A percentile compares a stretch with the other conserved stretches of the same genome.
Evolutionary conservation across 768 basidiomycete genomes (phyloP).

Genomic region (Leucocoprinus sp.): DNA sequence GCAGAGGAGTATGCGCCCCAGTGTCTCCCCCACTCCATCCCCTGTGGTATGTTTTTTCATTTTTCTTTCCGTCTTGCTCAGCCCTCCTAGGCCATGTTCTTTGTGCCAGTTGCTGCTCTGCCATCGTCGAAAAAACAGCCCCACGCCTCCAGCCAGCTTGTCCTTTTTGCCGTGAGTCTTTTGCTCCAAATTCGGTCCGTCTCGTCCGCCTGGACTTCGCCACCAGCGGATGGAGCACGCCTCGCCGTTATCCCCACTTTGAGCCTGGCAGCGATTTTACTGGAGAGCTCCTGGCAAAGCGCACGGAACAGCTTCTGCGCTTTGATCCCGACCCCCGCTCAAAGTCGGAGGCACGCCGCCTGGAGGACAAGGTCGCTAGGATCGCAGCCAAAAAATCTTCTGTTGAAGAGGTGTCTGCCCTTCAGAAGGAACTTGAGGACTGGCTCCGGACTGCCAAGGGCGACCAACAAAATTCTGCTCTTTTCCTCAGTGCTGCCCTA

Average conservation of each 20-base stretch:
- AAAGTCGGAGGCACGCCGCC: constrained; percentile 49
- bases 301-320: constrained; percentile 40
- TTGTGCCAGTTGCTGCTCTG: constrained; percentile 69
- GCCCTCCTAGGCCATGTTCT: constrained; percentile 61
- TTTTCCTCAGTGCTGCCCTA: constrained; percentile 69
- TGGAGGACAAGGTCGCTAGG: constrained; percentile 72
- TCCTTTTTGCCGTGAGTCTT: constrained; percentile 79
- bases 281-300: constrained; percentile 34
- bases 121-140: constrained; percentile 74
- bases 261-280: constrained; percentile 41
- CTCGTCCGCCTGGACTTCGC: constrained; percentile 75
- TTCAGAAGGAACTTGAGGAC: constrained; percentile 72
- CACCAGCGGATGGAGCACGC: constrained; percentile 61
- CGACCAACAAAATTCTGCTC: constrained; percentile 60
- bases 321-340: constrained; percentile 35
- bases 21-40: constrained; percentile 70
- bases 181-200: constrained; percentile 58
- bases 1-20: constrained; percentile 77
- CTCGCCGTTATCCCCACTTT: constrained; percentile 43
- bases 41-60: constrained; percentile 54
- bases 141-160: constrained; percentile 64
- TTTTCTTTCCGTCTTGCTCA: constrained; percentile 12
- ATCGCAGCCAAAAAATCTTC: constrained; percentile 83
- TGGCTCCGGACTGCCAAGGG: constrained; percentile 64
- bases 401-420: constrained; percentile 72